Base-by-base conservation (phyloP, 805 yeast species). In the Metschnikowia noctiluminum region DNA sequence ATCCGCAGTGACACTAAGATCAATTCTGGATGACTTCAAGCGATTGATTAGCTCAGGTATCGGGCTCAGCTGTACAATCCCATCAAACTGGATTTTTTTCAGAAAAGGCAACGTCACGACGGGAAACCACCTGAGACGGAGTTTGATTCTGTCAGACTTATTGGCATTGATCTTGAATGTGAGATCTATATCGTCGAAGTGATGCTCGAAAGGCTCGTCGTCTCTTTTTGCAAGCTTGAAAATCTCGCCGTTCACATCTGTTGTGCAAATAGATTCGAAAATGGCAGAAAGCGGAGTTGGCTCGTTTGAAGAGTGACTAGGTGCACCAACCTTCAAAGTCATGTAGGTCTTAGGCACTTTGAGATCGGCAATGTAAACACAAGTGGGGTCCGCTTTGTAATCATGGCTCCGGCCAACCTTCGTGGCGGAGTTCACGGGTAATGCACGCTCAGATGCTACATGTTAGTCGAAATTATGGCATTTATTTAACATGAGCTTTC, bases 341-440 rank as follows among this genome's bases (percentile, higher is more conserved):
- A 69, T 51, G 50, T 68, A 69, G 14, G 59, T 58, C 43, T 69
- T 59, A 8, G 73, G 68, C 11, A 66, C 70, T 40, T 61, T 57
- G 21, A 61, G 54, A 42, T 68, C 66, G 28, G 60, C 58, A 41
- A 68, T 60, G 37, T 62, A 49, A 41, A 65, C 54, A 40, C 65
- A 62, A 15, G 55, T 28, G 3, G 56, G 52, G 40, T 54, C 53
- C 2, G 36, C 21, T 21, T 51, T 54, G 40, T 57, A 62, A 28
- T 61, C 65, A 28, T 61, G 59, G 41, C 60, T 65, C 28, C 73
- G 55, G 5, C 73, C 73, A 10, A 69, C 51, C 15, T 52, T 47
- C 41, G 45, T 46, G 8, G 41, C 28, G 3, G 56, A 48, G 34
- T 52, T 48, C 28, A 44, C 35, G 7, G 47, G 47, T 28, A 57